A percentile compares a stretch with the other conserved stretches of the same genome.
phyloP scores from a whole-genome alignment of 169 alveolate species.

The Plasmodium yoelii region DNA sequence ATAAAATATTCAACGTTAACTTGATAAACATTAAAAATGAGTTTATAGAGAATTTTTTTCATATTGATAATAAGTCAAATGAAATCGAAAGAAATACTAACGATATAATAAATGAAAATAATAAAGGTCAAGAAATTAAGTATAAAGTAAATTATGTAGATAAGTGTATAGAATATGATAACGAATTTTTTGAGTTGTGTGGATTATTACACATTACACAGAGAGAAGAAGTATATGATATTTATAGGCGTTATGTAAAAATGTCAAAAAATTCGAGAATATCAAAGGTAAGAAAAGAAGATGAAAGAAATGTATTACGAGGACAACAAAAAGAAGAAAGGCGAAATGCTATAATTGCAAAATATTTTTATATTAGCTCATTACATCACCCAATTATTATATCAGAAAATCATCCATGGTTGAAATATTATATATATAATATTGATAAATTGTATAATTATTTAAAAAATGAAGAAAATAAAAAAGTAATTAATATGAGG shows the following conservation, averaged over 20 bases:
- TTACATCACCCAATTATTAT: slow-evolving; percentile 85
- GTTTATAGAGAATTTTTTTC: slow-evolving; percentile 52
- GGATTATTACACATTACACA: slow-evolving; percentile 39
- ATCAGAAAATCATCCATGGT: slow-evolving; percentile 76
- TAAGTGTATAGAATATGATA: slow-evolving; percentile 32
- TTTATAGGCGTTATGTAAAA: slow-evolving; percentile 53
- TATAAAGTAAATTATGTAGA: slow-evolving; percentile 20
- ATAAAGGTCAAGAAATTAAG: not conserved
- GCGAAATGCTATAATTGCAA: slow-evolving; percentile 60
- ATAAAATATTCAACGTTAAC: not conserved
- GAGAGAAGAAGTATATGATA: slow-evolving; percentile 38
- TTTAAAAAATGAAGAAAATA: slow-evolving; percentile 52
- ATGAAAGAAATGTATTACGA: slow-evolving; percentile 41
- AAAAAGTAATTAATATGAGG: slow-evolving; percentile 30
- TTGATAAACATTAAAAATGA: slow-evolving; percentile 34
- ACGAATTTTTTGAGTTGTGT: slow-evolving; percentile 49
- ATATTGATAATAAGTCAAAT: slow-evolving; percentile 16
- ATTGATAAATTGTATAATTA: slow-evolving; percentile 38
- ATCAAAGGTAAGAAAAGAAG: not conserved
- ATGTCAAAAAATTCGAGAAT: not conserved
- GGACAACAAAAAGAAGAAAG: slow-evolving; percentile 48
- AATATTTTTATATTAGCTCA: slow-evolving; percentile 63
- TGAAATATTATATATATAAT: slow-evolving; percentile 41
- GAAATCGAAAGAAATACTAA: slow-evolving; percentile 16
- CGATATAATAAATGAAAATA: not conserved